Percentiles rank a stretch among this genome's conserved stretches.
Evolutionary conservation across 2,329 filamentous ascomycete genomes (phyloP).

Genomic region (Rutstroemia sp.): DNA sequence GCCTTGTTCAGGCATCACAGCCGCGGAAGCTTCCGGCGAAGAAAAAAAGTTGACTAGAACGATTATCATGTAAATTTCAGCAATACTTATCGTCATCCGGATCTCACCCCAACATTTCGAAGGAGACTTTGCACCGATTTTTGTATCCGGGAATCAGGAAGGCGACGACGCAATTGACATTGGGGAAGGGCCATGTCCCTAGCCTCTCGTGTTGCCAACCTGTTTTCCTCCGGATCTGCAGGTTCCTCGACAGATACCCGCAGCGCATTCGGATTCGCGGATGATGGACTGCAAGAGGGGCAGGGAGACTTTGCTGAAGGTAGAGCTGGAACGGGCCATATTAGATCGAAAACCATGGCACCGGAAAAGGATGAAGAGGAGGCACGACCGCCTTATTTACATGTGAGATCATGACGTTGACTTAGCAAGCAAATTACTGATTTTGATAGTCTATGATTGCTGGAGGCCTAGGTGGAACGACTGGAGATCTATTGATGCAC

Average conservation of each 20-base stretch:
- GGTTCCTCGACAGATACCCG: conserved; percentile 17
- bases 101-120: background rate
- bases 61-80: background rate
- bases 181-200: conserved; percentile 46
- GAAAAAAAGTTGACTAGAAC: conserved; percentile 7
- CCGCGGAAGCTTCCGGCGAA: conserved; percentile 8
- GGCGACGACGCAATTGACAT: conserved; percentile 6
- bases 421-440: conserved; percentile 15
- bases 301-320: conserved; percentile 27
- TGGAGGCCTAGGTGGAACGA: conserved; percentile 85
- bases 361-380: conserved; percentile 38
- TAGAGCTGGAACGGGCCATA: conserved; percentile 20
- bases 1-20: background rate
- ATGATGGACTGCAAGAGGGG: conserved; percentile 31
- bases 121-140: background rate
- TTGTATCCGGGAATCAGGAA: background rate
- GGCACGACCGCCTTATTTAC: conserved; percentile 53
- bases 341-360: conserved; percentile 25
- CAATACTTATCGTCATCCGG: background rate
- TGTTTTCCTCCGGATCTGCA: conserved; percentile 38
- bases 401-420: conserved; percentile 38
- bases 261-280: conserved; percentile 28
- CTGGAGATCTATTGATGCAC: conserved; percentile 97
- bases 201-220: conserved; percentile 44
- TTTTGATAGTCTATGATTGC: conserved; percentile 77